Percentiles rank a stretch among this genome's conserved stretches.
These are phyloP conservation scores for Plasmodium gonderi DNA, from an alignment of 169 alveolate genomes.

Conservation along the genomic window DNA sequence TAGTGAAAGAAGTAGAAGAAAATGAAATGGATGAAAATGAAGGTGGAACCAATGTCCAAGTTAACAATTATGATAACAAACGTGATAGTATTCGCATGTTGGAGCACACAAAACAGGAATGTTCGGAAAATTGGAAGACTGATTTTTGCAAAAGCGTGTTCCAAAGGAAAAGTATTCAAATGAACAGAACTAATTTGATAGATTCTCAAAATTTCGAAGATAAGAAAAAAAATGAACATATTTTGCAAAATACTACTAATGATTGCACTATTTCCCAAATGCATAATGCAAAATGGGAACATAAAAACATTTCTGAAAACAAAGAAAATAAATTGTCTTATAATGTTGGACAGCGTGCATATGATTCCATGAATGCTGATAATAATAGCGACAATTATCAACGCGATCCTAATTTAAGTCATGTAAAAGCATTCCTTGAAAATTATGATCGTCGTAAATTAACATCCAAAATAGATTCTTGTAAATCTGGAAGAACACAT, in stretches of 20 bases:
- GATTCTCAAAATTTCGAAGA: background rate
- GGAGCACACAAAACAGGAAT: slow-evolving; percentile 29
- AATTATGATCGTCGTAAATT: background rate
- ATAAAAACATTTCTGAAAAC: background rate
- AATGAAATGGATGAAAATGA: background rate
- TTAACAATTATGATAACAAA: background rate
- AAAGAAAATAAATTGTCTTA: background rate
- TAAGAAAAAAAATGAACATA: background rate
- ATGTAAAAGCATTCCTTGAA: background rate
- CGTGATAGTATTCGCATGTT: background rate
- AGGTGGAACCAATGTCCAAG: background rate
- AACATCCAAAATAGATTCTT: background rate
- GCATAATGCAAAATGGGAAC: background rate
- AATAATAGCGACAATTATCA: background rate
- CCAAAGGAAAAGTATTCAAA: background rate
- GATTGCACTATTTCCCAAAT: background rate
- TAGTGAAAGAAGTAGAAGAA: background rate
- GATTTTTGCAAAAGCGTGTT: background rate
- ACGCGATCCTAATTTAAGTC: background rate
- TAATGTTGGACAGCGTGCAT: background rate
- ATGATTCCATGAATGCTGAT: background rate
- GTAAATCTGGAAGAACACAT: background rate
- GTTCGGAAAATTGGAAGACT: slow-evolving; percentile 12
- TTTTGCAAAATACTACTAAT: background rate
- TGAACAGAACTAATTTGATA: background rate